Conservation (phyloP, 2,329 filamentous ascomycete species). For the Lecanicillium sp. region DNA sequence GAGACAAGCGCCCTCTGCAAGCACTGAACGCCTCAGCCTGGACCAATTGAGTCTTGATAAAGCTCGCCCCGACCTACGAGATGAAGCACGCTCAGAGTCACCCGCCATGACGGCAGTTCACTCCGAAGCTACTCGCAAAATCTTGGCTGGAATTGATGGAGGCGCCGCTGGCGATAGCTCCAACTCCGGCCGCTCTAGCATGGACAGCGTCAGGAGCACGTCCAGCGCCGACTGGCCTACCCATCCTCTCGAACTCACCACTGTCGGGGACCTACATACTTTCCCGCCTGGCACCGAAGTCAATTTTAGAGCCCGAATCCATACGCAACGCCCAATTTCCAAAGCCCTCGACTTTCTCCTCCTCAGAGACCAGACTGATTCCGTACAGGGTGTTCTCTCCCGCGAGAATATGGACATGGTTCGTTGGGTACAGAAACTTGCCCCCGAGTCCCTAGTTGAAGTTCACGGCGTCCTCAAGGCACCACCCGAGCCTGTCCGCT, state of each 20-base stretch:
- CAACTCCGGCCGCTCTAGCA: conserved; percentile 7
- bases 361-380: conserved; percentile 74
- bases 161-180: conserved; percentile 5
- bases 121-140: conserved; percentile 9
- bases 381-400: conserved; percentile 67
- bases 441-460: conserved; percentile 68
- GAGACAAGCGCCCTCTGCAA: background rate
- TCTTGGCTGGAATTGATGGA: conserved; percentile 8
- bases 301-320: conserved; percentile 32
- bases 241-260: conserved; percentile 31
- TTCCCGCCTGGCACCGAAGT: conserved; percentile 30
- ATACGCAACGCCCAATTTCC: conserved; percentile 71
- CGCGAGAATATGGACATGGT: conserved; percentile 59
- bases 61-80: conserved; percentile 5
- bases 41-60: conserved; percentile 8
- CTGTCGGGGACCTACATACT: conserved; percentile 26
- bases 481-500: conserved; percentile 65
- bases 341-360: conserved; percentile 77
- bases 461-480: conserved; percentile 66
- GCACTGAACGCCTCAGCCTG: conserved; percentile 4
- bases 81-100: conserved; percentile 2
- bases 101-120: conserved; percentile 4
- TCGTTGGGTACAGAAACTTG: conserved; percentile 78
- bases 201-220: conserved; percentile 27
- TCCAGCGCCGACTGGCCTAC: conserved; percentile 29